Base-by-base conservation (phyloP, 257 asterid species). In the Solanum chaucha region DNA sequence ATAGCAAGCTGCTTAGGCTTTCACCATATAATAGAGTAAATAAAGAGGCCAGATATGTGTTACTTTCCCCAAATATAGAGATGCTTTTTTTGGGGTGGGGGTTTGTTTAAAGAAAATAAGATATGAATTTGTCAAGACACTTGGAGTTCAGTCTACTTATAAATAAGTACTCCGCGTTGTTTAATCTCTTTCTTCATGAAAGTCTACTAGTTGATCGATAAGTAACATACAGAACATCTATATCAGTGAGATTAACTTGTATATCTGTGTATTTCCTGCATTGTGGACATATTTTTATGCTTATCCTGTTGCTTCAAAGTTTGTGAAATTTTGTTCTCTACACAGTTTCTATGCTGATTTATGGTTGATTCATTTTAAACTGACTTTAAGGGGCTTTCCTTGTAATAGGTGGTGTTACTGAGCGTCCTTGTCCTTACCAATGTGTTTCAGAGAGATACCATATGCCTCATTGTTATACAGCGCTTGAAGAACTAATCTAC, bases 401-500 rank as follows among this genome's bases (percentile, higher is more conserved):
- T 77, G 87, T 90, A 46, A 40, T 93, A 97, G 99, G 99, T 89
- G 99, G 99, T 82, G 92, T 94, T 89, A 92, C 98, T 26, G 98
- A 95, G 90, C 89, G 93, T 35, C 99, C 99, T 74, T 97, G 99
- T 91, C 99, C 99, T 75, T 97, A 95, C 90, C 89, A 92, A 92
- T 97, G 99, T 88, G 87, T 96, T 85, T 93, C 98, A 2, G 98
- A 94, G 86, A 93, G 98, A 92, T 96, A 96, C 89, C 99, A 96
- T 90, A 95, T 94, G 98, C 99, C 99, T 77, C 92, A 92, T 83
- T 97, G 99, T 91, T 97, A 95, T 90, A 97, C 99, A 40, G 97
- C 99, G 84, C 98, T 97, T 84, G 99, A 96, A 87, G 99, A 97
- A 92, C 90, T 97, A 91, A 92, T 97, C 82, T 94, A 97, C 91